Evolutionary conservation across 352 stramenopile genomes (phyloP).

Genomic region (Globisporangium abappressorium): DNA sequence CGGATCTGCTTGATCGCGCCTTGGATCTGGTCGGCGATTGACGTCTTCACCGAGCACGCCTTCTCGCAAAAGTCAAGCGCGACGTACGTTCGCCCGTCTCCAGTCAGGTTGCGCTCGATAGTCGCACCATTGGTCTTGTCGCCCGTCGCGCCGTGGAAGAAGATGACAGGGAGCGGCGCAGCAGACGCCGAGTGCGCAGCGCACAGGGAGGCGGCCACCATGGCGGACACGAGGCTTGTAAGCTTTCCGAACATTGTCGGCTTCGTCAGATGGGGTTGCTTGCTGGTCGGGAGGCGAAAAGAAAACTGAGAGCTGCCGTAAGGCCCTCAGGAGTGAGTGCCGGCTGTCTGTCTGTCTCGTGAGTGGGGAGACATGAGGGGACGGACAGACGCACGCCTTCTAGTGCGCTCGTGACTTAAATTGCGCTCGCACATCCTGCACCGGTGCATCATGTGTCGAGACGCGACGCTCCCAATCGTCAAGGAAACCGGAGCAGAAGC

Average conservation of each 20-base stretch:
- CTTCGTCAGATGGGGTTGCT: neutral
- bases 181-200: conserved; percentile 1
- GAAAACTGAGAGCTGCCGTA: neutral
- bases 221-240: neutral
- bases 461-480: too few relatives aligned
- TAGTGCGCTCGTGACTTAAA: too few relatives aligned
- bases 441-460: too few relatives aligned
- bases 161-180: conserved; percentile 27
- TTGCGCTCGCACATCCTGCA: too few relatives aligned
- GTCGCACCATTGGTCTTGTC: conserved; percentile 23
- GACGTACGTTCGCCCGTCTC: conserved; percentile 29
- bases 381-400: too few relatives aligned
- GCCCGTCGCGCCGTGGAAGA: conserved; percentile 42
- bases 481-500: too few relatives aligned
- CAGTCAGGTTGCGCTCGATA: conserved; percentile 32
- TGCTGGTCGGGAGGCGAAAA: neutral
- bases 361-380: too few relatives aligned
- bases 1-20: conserved; percentile 39
- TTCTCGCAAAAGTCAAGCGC: conserved; percentile 37
- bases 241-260: neutral
- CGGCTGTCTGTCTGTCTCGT: too few relatives aligned
- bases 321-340: too few relatives aligned
- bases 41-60: conserved; percentile 27
- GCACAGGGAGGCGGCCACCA: neutral
- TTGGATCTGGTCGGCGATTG: conserved; percentile 31